These are phyloP conservation scores for Fragaria vesca DNA, from an alignment of 306 rosid genomes.

Conservation along the genomic window DNA sequence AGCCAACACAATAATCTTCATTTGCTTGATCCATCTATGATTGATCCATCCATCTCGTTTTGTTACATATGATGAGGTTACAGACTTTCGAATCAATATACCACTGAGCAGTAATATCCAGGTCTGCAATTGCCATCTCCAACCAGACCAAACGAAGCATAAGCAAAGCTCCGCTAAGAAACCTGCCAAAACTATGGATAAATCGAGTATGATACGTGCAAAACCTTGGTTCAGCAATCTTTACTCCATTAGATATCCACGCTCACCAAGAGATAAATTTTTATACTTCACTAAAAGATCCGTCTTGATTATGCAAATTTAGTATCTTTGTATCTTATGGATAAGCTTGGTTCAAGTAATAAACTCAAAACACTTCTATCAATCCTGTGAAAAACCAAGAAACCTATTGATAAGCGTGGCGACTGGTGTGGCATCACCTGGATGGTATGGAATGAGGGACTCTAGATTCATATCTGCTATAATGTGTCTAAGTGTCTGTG, in stretches of 20 bases:
- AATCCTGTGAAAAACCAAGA: conserved; percentile 76
- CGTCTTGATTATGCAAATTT: neutral
- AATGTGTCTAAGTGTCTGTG: conserved; percentile 59
- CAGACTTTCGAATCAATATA: neutral
- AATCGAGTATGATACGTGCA: neutral
- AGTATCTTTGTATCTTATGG: neutral
- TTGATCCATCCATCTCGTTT: conserved; percentile 4
- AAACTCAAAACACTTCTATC: conserved; percentile 19
- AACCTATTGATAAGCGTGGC: conserved; percentile 61
- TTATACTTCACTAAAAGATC: neutral
- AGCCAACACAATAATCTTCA: neutral
- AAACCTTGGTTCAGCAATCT: neutral
- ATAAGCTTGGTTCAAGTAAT: neutral
- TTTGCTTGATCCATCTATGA: neutral
- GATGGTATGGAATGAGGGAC: conserved; percentile 58
- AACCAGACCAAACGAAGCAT: neutral
- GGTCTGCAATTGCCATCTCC: conserved; percentile 1
- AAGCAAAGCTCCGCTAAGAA: neutral
- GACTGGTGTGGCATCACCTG: conserved; percentile 80
- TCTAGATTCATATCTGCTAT: conserved; percentile 52
- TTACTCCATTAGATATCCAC: neutral
- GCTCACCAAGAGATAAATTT: neutral
- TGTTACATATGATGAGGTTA: neutral
- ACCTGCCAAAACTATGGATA: neutral
- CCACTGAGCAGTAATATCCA: neutral